These are phyloP conservation scores for Gentiana dahurica DNA, from an alignment of 257 asterid species.

Conservation along the genomic window DNA sequence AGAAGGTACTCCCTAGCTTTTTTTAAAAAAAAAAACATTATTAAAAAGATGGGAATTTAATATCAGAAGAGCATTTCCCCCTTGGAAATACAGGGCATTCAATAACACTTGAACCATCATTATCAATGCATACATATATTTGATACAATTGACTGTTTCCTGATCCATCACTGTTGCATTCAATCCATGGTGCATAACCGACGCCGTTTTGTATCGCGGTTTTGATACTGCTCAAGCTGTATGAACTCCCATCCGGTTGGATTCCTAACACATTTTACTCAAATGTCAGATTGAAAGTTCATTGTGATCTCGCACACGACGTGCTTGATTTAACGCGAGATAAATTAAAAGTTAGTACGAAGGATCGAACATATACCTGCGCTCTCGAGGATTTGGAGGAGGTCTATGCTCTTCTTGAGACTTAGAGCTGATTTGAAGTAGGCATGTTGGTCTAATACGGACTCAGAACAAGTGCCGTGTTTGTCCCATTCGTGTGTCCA, in stretches of 20 bases:
- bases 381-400: slow-evolving; percentile 50
- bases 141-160: slow-evolving; percentile 57
- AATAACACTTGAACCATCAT: slow-evolving; percentile 34
- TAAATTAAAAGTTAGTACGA: not conserved
- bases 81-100: slow-evolving; percentile 48
- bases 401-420: slow-evolving; percentile 36
- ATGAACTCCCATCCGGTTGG: slow-evolving; percentile 35
- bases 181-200: slow-evolving; percentile 41
- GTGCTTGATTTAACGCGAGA: no score
- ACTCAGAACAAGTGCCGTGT: slow-evolving; percentile 69
- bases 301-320: not conserved
- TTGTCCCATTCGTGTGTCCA: slow-evolving; percentile 88
- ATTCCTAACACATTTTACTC: slow-evolving; percentile 24
- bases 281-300: not conserved
- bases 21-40: no score
- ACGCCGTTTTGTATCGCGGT: slow-evolving; percentile 24
- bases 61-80: slow-evolving; percentile 37
- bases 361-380: slow-evolving; percentile 20
- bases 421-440: slow-evolving; percentile 49
- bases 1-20: not conserved
- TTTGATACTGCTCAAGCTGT: slow-evolving; percentile 38
- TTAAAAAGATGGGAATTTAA: slow-evolving; percentile 54
- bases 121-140: slow-evolving; percentile 40
- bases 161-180: slow-evolving; percentile 45
- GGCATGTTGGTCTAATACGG: slow-evolving; percentile 42